These are phyloP conservation scores for Solidago caesia DNA, from an alignment of 129 eudicot species.

Conservation along the genomic window DNA sequence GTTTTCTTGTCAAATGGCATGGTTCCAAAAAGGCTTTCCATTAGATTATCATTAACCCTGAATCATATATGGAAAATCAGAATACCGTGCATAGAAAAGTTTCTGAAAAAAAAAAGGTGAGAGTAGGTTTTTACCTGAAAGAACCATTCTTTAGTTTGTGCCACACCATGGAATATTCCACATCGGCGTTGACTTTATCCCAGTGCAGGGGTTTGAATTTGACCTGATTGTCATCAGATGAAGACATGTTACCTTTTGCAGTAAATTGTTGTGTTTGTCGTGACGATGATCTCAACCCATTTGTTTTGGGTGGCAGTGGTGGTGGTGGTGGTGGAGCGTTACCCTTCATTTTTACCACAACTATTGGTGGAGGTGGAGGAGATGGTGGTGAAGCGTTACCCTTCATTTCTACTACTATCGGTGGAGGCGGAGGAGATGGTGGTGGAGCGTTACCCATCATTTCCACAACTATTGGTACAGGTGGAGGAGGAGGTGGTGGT, in stretches of 20 bases:
- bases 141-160: constrained; percentile 68
- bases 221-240: constrained; percentile 37
- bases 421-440: not conserved
- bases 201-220: constrained; percentile 75
- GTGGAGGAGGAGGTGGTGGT: not conserved
- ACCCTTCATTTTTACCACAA: not conserved
- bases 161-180: constrained; percentile 76
- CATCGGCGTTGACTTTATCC: constrained; percentile 74
- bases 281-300: not conserved
- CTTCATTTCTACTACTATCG: not conserved
- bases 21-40: constrained; percentile 71
- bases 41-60: constrained; percentile 78
- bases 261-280: constrained; percentile 18
- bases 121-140: constrained; percentile 40
- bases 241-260: constrained; percentile 27
- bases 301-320: constrained; percentile 18
- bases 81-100: not conserved
- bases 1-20: constrained; percentile 47
- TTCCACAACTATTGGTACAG: not conserved
- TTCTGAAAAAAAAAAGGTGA: not conserved
- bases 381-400: not conserved
- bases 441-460: not conserved
- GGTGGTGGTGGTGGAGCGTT: constrained; percentile 2
- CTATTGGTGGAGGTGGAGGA: not conserved
- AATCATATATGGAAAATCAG: not conserved